Base-by-base conservation (phyloP, 768 basidiomycete genomes). In the Lentinula sp. region DNA sequence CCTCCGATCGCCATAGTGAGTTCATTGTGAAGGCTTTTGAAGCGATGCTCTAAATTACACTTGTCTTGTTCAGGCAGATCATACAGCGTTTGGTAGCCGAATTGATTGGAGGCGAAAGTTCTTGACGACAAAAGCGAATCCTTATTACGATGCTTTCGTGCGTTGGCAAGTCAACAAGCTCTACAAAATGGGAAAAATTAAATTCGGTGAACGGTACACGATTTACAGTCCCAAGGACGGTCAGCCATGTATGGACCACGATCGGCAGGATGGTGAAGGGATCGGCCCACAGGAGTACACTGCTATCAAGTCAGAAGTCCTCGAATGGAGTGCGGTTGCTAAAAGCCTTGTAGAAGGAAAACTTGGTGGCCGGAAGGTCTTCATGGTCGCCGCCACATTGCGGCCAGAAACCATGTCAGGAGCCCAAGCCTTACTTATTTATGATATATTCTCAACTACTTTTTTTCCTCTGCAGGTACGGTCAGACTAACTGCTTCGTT, bases 191-290 rank as follows among this genome's bases (percentile, higher is more conserved):
- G 89, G 90, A 37, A 95, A 95, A 76, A 93, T 99, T 80, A 97
- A 96, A 75, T 99, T 98, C 70, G 97, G 97, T 53, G 91, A 97
- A 74, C 88, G 97, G 48, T 96, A 98, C 74, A 99, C 97, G 13
- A 93, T 99, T 70, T 99, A 97, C 81, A 95, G 93, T 65, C 94
- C 95, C 2, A 98, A 98, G 74, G 97, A 99, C 66, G 95, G 95
- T 2, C 97, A 98, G 70, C 96, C 97, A 0, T 99, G 97, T 70
- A 98, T 99, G 97, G 97, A 99, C 74, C 97, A 99, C 76, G 97
- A 99, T 73, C 89, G 97, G 61, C 84, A 86, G 56, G 93, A 93
- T 62, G 97, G 97, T 45, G 97, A 99, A 74, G 96, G 89, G 51
- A 78, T 94, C 59, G 93, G 93, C 5, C 97, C 97, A 4, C 93